Percentiles rank a stretch among this genome's conserved stretches.
Evolutionary conservation across 192 early-diverging fungal genomes (phyloP).

Genomic region (Coemansia sp.): DNA sequence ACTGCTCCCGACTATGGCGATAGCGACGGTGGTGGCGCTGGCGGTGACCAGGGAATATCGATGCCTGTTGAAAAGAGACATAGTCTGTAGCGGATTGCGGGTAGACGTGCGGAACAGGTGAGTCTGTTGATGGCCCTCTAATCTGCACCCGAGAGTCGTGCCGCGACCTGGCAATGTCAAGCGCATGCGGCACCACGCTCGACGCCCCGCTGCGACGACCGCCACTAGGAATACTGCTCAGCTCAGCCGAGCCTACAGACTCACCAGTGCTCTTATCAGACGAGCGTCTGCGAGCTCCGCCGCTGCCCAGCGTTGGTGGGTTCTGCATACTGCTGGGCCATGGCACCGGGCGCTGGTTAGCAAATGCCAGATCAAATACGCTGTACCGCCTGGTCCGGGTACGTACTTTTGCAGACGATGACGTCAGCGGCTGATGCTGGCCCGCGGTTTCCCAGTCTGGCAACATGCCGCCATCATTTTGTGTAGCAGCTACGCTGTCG

Average conservation of each 20-base stretch:
- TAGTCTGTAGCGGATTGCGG: not conserved
- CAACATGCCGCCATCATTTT: constrained; percentile 11
- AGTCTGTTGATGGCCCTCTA: not conserved
- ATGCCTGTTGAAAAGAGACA: not conserved
- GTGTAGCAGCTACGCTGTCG: constrained; percentile 5
- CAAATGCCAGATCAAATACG: constrained; percentile 48
- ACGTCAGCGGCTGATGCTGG: constrained; percentile 12
- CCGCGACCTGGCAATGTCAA: not conserved
- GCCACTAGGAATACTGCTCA: constrained; percentile 1
- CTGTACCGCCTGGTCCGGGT: constrained; percentile 39
- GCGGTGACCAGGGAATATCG: not conserved
- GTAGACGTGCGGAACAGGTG: not conserved
- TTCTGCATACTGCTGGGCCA: constrained; percentile 6
- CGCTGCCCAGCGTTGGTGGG: not conserved
- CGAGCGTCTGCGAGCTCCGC: not conserved
- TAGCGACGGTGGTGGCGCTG: not conserved
- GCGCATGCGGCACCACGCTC: constrained; percentile 9
- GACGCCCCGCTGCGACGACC: constrained; percentile 6
- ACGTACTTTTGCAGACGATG: constrained; percentile 8
- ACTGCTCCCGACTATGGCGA: constrained; percentile 1
- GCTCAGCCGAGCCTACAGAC: not conserved
- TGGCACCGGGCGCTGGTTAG: constrained; percentile 11
- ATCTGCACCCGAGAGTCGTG: not conserved
- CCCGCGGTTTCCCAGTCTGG: constrained; percentile 25
- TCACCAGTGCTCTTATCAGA: constrained; percentile 1